Base-by-base conservation (phyloP, 495 filamentous ascomycete species). In the Massariosphaeria phaeospora region DNA sequence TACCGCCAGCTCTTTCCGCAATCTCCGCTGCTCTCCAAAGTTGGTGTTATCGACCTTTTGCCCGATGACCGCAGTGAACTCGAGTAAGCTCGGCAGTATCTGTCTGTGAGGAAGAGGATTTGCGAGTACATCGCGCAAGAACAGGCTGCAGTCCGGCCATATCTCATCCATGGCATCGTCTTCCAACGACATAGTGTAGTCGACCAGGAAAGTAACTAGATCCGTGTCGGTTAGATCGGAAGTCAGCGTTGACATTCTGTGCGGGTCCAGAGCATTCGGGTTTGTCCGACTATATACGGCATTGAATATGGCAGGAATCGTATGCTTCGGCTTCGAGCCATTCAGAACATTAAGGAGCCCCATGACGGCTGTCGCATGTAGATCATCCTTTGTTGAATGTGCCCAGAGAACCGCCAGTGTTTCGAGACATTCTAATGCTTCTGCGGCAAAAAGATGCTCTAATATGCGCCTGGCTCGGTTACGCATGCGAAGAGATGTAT, bases 101-200 rank as follows among this genome's bases (percentile, higher is more conserved):
- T 95, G 89, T 41, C 93, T 78, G 65, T 97, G 91, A 1, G 93
- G 94, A 60, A 99, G 88, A 2, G 94, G 94, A 67, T 99, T 97
- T 36, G 85, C 84, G 24, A 97, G 74, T 5, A 97, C 80, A 69
- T 97, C 94, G 47, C 81, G 84, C 36, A 97, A 67, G 69, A 99
- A 99, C 0, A 84, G 80, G 62, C 89, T 89, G 67, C 91, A 97
- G 63, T 99, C 94, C 31, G 80, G 74, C 93, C 93, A 99, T 26
- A 99, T 96, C 70, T 99, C 93, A 64, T 99, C 94, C 76, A 97
- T 91, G n/a, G 93, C 85, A 74, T 99, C 93, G 60, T 99, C 93
- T 63, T 99, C 93, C 12, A 96, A 73, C 2, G 89, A 91, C 20
- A 81, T 78, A 1, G 89, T 84, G 66, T 97, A 99, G 41, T 89